Evolutionary conservation across 441 rosid genomes (phyloP).

Genomic region (Croton laevigatus): DNA sequence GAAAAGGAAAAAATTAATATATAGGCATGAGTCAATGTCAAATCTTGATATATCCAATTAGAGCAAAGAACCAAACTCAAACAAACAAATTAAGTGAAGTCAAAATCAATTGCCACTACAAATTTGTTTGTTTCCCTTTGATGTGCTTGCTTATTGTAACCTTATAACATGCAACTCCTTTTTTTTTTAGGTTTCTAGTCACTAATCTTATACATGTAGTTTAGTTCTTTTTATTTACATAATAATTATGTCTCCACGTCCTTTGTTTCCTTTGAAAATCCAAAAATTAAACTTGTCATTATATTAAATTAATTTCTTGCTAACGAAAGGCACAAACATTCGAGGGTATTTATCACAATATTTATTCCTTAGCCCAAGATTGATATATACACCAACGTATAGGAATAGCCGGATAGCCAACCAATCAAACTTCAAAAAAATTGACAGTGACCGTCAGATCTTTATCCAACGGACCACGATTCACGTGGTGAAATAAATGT

Average conservation of each 20-base stretch:
- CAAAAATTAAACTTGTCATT: constrained; percentile 1
- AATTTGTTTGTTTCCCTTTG: neutral
- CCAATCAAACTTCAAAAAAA: constrained; percentile 7
- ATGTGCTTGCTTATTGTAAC: neutral
- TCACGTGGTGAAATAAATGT: constrained; percentile 18
- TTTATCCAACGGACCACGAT: constrained; percentile 31
- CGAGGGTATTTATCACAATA: neutral
- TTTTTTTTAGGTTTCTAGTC: constrained; percentile 7
- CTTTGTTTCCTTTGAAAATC: constrained; percentile 29
- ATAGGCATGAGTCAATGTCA: neutral
- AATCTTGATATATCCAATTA: neutral
- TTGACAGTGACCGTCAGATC: constrained; percentile 14
- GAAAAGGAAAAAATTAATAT: neutral
- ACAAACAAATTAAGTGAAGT: constrained; percentile 19
- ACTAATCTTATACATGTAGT: neutral
- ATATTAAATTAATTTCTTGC: neutral
- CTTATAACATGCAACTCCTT: neutral
- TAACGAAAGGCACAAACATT: neutral
- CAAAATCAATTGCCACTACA: neutral
- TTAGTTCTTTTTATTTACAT: neutral
- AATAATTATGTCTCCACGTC: constrained; percentile 25
- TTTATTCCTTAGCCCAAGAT: neutral
- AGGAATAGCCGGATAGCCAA: neutral
- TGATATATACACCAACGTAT: neutral
- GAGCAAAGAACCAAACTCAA: constrained; percentile 9